Base-by-base conservation (phyloP, 2,329 filamentous ascomycete species). In the Dactylellina cionopaga region DNA sequence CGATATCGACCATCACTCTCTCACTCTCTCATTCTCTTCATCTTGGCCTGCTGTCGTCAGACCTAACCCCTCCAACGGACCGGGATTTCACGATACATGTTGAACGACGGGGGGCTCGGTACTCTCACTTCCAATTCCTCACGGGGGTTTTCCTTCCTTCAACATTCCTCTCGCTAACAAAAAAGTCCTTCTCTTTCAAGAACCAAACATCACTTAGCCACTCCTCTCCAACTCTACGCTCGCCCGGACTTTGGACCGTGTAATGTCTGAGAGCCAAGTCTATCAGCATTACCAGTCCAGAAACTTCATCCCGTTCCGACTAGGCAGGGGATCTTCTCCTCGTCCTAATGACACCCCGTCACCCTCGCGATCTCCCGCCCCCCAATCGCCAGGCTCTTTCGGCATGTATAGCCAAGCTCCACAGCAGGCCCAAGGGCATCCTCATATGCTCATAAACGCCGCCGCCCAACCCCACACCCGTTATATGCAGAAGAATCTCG, bases 291-390 rank as follows among this genome's bases (percentile, higher is more conserved):
- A 65, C 52, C 68, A 65, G 68, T 65, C 68, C 60, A 65, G 68
- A 72, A 72, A 65, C 37, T 72, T 72, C 51, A 44, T 65, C 47
- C 68, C 68, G 11, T 72, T 72, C 44, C 51, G 68, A 60, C 37
- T 72, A 64, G 68, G 68, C 59, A 72, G 68, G 54, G 68, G 68
- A 63, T 72, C 68, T 33, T 65, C 68, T 72, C 68, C 68, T 64
- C 68, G 68, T 59, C 68, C 68, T 72, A 72, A 72, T 72, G 86
- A 76, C 68, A 85, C 85, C 1, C 85, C 85, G 56, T 87, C 85
- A 11, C 85, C 86, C 71, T 84, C 85, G 74, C 84, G 85, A 77
- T 87, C 85, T 46, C 85, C 85, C 44, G 85, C 84, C 62, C 76
- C 76, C 24, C 76, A 77, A 51, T 77, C 76, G 29, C 76, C 76